These are phyloP conservation scores for Naumovozyma dairenensis DNA, from an alignment of 805 yeast genomes.

Conservation along the genomic window DNA sequence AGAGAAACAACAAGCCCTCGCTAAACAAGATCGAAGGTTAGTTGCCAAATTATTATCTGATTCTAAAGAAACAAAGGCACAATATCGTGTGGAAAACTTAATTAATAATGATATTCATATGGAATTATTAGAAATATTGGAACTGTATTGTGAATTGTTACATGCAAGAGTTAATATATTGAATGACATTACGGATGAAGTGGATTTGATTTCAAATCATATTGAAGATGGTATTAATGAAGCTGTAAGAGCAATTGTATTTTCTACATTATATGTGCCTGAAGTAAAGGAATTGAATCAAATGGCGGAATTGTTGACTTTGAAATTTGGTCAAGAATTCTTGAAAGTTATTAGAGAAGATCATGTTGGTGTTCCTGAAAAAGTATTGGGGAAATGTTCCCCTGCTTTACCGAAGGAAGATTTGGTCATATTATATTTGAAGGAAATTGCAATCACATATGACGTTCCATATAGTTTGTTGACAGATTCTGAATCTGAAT, in stretches of 20 bases:
- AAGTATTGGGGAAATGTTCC: conserved; percentile 50
- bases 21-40: conserved; percentile 63
- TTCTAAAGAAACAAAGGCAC: conserved; percentile 76
- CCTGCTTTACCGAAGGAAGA: conserved; percentile 57
- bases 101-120: conserved; percentile 74
- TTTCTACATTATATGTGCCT: conserved; percentile 52
- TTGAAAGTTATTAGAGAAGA: conserved; percentile 30
- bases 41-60: conserved; percentile 58
- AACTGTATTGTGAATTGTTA: conserved; percentile 71
- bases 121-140: conserved; percentile 69
- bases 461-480: conserved; percentile 62
- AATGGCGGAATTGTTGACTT: conserved; percentile 51
- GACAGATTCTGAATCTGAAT: conserved; percentile 12
- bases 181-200: conserved; percentile 33
- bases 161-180: conserved; percentile 64
- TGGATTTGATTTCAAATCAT: conserved; percentile 24
- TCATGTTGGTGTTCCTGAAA: conserved; percentile 48
- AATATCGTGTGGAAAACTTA: conserved; percentile 72
- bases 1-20: conserved; percentile 62
- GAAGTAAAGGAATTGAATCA: conserved; percentile 63
- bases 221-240: conserved; percentile 47
- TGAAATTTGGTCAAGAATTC: conserved; percentile 62
- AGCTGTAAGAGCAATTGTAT: conserved; percentile 62
- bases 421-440: conserved; percentile 58
- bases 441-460: conserved; percentile 76